Base-by-base conservation (phyloP, 2,329 filamentous ascomycete genomes). In the Cladosporium sp. region DNA sequence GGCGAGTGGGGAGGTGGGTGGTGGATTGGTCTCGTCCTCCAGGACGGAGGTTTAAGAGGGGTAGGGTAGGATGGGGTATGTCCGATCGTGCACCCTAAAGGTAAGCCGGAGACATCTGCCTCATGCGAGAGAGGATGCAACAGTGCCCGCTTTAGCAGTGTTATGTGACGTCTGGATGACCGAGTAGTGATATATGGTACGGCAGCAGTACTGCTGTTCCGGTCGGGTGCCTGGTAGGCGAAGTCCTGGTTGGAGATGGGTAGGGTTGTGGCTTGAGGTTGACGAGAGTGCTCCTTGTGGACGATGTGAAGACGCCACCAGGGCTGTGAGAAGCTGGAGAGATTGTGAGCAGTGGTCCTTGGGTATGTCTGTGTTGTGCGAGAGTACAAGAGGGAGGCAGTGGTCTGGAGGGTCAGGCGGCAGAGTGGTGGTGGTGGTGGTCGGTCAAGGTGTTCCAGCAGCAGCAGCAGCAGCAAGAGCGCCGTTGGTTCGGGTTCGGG, bases 21-120 rank as follows among this genome's bases (percentile, higher is more conserved):
- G 59, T 50, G 68, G 18, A 46, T 46, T 62, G 65, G 66, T 65
- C 59, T 71, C 68, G 71, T 70, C 69, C 68, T 75, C 73, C 74
- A 76, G 74, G 71, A 72, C 72, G 73, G 66, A 64, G 72, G 33
- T 46, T 14, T 63, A 66, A 65, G 69, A 68, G 65, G 61, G 61
- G 65, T 60, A 66, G 61, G 61, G 65, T 60, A 66, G 69, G 68
- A 58, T 67, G 67, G 65, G 40, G 66, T 55, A 35, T 65, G 53
- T 62, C 56, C 56, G 56, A 26, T 65, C 23, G 64, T 53, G 56
- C 23, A 58, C 28, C 26, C 31, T 61, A 59, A 46, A 56, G 50
- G 57, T 56, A 60, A 61, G 49, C 64, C 49, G 57, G 33, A 55
- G 26, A 53, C 64, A 65, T 65, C 64, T 65, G 57, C 64, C 35